phyloP scores from a whole-genome alignment of 129 eudicot species.

The Scalesia atractyloides region DNA sequence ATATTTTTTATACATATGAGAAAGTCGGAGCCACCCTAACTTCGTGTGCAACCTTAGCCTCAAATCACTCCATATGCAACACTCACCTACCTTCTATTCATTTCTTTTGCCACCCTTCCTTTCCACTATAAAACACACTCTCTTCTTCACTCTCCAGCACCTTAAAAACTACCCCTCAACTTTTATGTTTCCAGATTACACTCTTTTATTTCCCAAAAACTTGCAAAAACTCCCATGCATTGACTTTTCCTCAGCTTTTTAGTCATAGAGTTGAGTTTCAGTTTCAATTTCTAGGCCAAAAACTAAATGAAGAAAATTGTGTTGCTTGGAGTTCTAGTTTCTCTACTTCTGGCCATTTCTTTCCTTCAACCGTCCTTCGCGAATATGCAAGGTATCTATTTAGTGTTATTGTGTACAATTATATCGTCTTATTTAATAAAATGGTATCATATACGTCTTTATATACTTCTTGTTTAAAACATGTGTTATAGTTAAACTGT shows the following conservation, averaged over 20 bases:
- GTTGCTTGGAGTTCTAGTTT: constrained; percentile 36
- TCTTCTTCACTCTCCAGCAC: constrained; percentile 21
- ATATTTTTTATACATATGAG: neutral
- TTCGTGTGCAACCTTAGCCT: constrained; percentile 41
- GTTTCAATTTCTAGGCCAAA: neutral
- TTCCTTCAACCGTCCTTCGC: constrained; percentile 30
- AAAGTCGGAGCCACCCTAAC: constrained; percentile 22
- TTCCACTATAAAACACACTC: constrained; percentile 34
- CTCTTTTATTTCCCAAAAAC: constrained; percentile 5
- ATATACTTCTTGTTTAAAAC: neutral
- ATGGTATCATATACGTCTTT: neutral
- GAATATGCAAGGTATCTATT: constrained; percentile 32
- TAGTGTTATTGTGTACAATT: neutral
- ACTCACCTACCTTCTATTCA: constrained; percentile 40
- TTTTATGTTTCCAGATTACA: constrained; percentile 17
- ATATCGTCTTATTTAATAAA: neutral
- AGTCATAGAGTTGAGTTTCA: constrained; percentile 17
- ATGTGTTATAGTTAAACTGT: neutral
- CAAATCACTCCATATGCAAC: constrained; percentile 35
- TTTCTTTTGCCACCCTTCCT: constrained; percentile 32
- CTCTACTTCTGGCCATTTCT: constrained; percentile 29
- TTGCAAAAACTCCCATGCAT: constrained; percentile 11
- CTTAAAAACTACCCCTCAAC: constrained; percentile 17
- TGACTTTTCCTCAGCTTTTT: constrained; percentile 15
- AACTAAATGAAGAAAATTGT: constrained; percentile 26